phyloP scores from a whole-genome alignment of 164 flowering plant species.

The Chimonanthus praecox region DNA sequence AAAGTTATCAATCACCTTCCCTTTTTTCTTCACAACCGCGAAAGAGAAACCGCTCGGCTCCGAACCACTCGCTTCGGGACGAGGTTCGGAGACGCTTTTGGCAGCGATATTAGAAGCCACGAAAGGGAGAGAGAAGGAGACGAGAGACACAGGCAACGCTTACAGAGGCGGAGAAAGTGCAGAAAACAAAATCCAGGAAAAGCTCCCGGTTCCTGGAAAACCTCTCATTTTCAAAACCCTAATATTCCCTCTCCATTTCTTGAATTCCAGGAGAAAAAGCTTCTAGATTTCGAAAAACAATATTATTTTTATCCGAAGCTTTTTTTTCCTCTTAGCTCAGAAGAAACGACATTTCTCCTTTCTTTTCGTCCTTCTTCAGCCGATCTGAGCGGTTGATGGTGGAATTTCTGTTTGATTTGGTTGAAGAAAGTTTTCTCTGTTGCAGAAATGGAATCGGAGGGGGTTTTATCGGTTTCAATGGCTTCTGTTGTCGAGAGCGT shows the following conservation, averaged over 20 bases:
- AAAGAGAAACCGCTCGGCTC: conserved; percentile 7
- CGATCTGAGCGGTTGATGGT: not conserved
- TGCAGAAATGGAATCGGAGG: conserved; percentile 5
- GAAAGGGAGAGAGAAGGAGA: not conserved
- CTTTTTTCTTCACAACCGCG: not conserved
- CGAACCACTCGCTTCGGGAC: conserved; percentile 8
- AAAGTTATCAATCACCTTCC: not conserved
- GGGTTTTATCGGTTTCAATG: conserved; percentile 5
- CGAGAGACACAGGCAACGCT: not conserved
- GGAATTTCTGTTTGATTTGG: conserved; percentile 2
- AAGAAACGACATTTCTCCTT: not conserved
- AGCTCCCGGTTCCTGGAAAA: not conserved
- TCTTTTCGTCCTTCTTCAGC: not conserved
- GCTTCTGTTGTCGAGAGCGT: conserved; percentile 64
- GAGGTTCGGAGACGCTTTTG: conserved; percentile 4
- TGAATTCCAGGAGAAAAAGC: not conserved
- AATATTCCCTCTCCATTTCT: not conserved
- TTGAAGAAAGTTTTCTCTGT: not conserved
- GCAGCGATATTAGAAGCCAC: not conserved
- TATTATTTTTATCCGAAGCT: not conserved
- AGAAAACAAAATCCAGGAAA: not conserved
- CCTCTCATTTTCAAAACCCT: not conserved
- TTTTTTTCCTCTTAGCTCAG: not conserved
- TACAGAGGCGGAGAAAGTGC: not conserved
- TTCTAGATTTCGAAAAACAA: not conserved